Evolutionary conservation across 73 alveolate genomes (phyloP).

Genomic region (Symbiodinium pilosum): DNA sequence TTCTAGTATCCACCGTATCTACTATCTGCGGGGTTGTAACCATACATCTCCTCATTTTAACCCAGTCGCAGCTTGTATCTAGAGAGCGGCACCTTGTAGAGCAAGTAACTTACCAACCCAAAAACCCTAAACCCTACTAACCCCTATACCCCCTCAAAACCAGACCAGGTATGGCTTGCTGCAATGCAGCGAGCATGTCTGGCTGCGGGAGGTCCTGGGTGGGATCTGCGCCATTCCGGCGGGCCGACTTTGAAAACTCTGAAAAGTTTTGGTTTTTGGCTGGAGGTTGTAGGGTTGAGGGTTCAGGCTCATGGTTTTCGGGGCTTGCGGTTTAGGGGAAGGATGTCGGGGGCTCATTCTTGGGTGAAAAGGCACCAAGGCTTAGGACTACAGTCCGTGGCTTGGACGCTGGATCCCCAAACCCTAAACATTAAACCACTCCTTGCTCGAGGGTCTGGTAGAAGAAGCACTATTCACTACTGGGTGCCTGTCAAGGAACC

Average conservation of each 20-base stretch:
- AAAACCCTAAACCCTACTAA: not conserved
- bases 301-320: not conserved
- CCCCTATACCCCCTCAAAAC: not conserved
- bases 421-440: not conserved
- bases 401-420: not conserved
- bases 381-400: not conserved
- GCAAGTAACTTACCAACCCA: not conserved
- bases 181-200: constrained; percentile 83
- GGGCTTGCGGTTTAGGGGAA: not conserved
- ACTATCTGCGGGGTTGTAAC: too few relatives aligned
- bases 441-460: too few relatives aligned
- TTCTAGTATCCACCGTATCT: too few relatives aligned
- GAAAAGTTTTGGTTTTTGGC: not conserved
- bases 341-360: not conserved
- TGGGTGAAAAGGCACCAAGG: not conserved
- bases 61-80: too few relatives aligned
- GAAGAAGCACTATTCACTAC: too few relatives aligned
- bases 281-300: not conserved
- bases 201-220: constrained; percentile 45
- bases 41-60: too few relatives aligned
- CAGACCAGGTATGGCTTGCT: constrained; percentile 24
- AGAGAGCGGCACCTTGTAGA: too few relatives aligned
- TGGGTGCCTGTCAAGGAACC: too few relatives aligned
- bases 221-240: too few relatives aligned
- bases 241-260: too few relatives aligned